Evolutionary conservation across 2,329 filamentous ascomycete species (phyloP).

Genomic region (Aphanocladium album): DNA sequence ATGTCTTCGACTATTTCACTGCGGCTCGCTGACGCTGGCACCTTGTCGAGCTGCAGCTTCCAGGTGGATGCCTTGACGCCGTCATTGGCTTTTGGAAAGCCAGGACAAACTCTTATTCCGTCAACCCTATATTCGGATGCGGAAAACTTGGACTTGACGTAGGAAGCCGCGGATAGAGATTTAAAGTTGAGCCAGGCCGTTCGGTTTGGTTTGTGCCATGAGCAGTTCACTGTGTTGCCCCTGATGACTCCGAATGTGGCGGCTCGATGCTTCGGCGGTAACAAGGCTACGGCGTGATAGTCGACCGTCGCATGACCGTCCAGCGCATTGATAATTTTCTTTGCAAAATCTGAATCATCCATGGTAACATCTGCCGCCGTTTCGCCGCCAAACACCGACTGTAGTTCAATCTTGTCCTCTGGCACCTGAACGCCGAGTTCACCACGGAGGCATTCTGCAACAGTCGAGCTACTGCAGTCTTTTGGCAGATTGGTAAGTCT

Average conservation of each 20-base stretch:
- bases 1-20: background rate
- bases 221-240: constrained; percentile 5
- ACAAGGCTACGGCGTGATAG: background rate
- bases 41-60: background rate
- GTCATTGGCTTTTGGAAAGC: background rate
- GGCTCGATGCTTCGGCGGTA: background rate
- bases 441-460: background rate
- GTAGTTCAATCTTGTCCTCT: background rate
- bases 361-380: constrained; percentile 3
- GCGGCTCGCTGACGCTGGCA: background rate
- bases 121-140: background rate
- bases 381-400: background rate
- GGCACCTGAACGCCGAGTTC: background rate
- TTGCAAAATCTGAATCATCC: background rate
- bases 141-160: background rate
- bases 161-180: background rate
- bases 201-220: constrained; percentile 11
- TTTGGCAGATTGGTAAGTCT: background rate
- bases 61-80: background rate
- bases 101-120: background rate
- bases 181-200: constrained; percentile 1
- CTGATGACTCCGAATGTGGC: background rate
- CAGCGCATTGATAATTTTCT: background rate
- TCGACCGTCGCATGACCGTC: background rate
- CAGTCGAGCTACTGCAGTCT: background rate